phyloP scores from a whole-genome alignment of 805 yeast species.

The Candida loeiensis region DNA sequence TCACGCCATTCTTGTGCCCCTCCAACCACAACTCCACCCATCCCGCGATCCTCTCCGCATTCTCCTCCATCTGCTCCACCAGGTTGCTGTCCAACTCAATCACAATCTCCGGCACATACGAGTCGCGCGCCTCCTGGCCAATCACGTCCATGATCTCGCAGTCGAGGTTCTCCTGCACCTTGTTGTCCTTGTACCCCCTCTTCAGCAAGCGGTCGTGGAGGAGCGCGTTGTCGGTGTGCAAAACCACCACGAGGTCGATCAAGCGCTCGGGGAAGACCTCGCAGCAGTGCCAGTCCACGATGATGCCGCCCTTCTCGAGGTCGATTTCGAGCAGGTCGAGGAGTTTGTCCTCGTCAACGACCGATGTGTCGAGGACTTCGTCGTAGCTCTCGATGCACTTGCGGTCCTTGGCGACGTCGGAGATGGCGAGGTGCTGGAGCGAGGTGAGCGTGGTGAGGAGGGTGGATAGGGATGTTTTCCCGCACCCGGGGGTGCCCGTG shows the following conservation, averaged over 20 bases:
- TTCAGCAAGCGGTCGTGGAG: conserved; percentile 72
- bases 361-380: conserved; percentile 75
- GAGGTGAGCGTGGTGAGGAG: conserved; percentile 49
- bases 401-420: conserved; percentile 76
- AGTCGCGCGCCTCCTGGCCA: conserved; percentile 79
- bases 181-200: conserved; percentile 75
- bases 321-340: conserved; percentile 77
- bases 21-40: conserved; percentile 78
- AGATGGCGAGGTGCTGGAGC: conserved; percentile 58
- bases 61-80: conserved; percentile 76
- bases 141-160: conserved; percentile 96
- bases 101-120: conserved; percentile 75
- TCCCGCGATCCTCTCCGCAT: conserved; percentile 65
- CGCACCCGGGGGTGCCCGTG: conserved; percentile 96
- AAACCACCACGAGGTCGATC: conserved; percentile 87
- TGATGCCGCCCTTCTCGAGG: conserved; percentile 78
- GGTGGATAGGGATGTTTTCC: conserved; percentile 76
- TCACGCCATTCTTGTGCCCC: conserved; percentile 41
- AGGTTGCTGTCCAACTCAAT: conserved; percentile 73
- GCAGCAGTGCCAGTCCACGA: conserved; percentile 97
- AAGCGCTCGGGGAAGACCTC: conserved; percentile 91
- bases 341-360: conserved; percentile 89
- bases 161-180: conserved; percentile 87
- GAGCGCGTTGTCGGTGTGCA: conserved; percentile 68
- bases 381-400: conserved; percentile 82